A percentile compares a stretch with the other conserved stretches of the same genome.
Evolutionary conservation across 1,139 yeast species (phyloP).

Genomic region (Yamadazyma sp.): DNA sequence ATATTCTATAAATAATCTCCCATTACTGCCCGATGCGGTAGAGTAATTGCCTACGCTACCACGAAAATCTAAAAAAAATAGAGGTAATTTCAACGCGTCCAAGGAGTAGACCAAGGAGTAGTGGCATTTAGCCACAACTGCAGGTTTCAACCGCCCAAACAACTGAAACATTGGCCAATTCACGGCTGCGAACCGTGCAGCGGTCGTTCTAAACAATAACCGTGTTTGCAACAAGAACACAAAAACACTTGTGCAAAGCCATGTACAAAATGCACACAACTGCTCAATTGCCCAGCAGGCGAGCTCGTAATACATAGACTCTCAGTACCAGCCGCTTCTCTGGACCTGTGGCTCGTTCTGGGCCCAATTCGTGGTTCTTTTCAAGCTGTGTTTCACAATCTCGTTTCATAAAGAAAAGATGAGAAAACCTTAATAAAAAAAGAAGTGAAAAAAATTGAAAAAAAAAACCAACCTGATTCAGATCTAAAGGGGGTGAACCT

Average conservation of each 20-base stretch:
- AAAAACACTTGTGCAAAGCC: no score
- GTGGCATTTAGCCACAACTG: not conserved
- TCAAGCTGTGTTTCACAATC: not conserved
- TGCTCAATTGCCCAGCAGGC: no score
- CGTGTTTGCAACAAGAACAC: no score
- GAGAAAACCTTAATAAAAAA: not conserved
- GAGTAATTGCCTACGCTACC: not conserved
- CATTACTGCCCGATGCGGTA: not conserved
- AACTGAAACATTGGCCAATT: not conserved
- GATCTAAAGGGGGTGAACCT: conserved; percentile 2
- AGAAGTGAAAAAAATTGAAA: not conserved
- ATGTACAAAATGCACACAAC: no score
- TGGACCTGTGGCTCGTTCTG: no score
- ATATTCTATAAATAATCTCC: no score
- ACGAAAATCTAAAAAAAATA: not conserved
- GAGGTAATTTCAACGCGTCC: not conserved
- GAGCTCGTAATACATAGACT: no score
- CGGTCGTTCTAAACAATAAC: no score
- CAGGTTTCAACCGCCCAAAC: not conserved
- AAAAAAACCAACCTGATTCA: not conserved
- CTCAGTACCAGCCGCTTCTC: no score
- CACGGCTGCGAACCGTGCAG: no score
- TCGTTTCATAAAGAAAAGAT: not conserved
- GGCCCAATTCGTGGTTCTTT: not conserved
- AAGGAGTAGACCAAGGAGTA: not conserved